Base-by-base conservation (phyloP, 345 rosid species). In the Acer saccharum region DNA sequence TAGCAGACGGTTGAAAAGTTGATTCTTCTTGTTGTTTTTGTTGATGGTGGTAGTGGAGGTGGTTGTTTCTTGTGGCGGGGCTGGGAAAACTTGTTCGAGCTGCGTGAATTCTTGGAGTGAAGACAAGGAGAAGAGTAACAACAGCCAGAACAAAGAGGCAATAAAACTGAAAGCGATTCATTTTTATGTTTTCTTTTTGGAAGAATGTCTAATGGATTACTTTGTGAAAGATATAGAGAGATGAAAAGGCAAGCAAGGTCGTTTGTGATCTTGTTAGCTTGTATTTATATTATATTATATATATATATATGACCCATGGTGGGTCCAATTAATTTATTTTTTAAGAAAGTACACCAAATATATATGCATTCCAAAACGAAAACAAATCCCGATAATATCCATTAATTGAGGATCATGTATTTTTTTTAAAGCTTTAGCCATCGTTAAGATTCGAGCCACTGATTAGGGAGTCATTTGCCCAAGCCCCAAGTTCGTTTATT, bases 81-180 rank as follows among this genome's bases (percentile, higher is more conserved):
- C 65, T 50, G 0, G 81, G 57, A 25, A 64, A 78, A 54, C 57
- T 61, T 48, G 44, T 78, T 21, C 72, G 69, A 39, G 23, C 35
- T 20, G 81, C 81, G 0, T 71, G 35, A 41, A 68, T 71, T 17
- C 50, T 70, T 1, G 73, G 68, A 72, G 76, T 21, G 20, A 23
- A 48, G 20, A 50, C 17, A 32, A 74, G 27, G 4, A 69, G 35
- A 23, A 72, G n/a, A 63, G 72, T 25, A 57, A 57, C 43, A 43
- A 18, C 57, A 50, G 70, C 41, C 52, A 52, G 41, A 16, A 46
- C 46, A 46, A 46, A 3, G 21, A 54, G 43, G 55, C 10, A 61
- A 20, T 25, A 11, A 32, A 39, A 23, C 52, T 69, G 68, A 63
- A 72, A 78, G 29, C 10, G 71, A 52, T 65, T 78, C 81, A 78